phyloP scores from a whole-genome alignment of 345 rosid genomes.

The Capsella bursapastoris region DNA sequence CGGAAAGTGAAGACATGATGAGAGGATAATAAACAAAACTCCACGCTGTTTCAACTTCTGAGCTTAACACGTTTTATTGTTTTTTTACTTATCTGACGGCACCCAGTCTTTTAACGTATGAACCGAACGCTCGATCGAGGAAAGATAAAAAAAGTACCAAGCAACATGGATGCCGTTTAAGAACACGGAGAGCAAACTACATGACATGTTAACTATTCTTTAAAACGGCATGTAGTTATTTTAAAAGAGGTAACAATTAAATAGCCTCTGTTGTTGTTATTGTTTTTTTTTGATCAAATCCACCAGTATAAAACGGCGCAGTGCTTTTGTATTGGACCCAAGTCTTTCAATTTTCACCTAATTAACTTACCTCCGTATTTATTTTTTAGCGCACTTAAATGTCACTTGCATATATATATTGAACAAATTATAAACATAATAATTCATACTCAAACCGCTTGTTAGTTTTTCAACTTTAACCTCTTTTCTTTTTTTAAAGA shows the following conservation, averaged over 20 bases:
- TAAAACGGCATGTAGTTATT: background rate
- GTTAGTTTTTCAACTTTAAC: background rate
- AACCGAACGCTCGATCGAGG: constrained; percentile 1
- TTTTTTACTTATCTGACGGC: background rate
- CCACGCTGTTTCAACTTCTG: background rate
- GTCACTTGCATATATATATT: constrained; percentile 33
- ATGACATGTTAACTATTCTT: constrained; percentile 8
- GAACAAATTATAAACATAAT: constrained; percentile 14
- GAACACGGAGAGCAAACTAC: constrained; percentile 4
- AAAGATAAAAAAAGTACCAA: too few species aligned
- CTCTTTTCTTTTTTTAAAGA: background rate
- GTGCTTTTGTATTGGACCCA: constrained; percentile 29
- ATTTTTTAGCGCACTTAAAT: constrained; percentile 19
- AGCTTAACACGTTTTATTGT: too few species aligned
- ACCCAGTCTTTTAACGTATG: background rate
- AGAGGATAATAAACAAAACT: constrained; percentile 43
- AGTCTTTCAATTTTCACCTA: constrained; percentile 46
- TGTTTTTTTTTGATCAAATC: constrained; percentile 16
- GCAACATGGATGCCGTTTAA: constrained; percentile 4
- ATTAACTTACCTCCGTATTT: constrained; percentile 39
- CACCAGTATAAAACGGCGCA: constrained; percentile 39
- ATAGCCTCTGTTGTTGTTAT: constrained; percentile 41
- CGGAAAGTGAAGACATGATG: constrained; percentile 15
- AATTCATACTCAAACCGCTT: background rate
- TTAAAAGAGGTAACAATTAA: constrained; percentile 30